phyloP scores from a whole-genome alignment of 2,329 filamentous ascomycete species.

The Cladophialophora exuberans region DNA sequence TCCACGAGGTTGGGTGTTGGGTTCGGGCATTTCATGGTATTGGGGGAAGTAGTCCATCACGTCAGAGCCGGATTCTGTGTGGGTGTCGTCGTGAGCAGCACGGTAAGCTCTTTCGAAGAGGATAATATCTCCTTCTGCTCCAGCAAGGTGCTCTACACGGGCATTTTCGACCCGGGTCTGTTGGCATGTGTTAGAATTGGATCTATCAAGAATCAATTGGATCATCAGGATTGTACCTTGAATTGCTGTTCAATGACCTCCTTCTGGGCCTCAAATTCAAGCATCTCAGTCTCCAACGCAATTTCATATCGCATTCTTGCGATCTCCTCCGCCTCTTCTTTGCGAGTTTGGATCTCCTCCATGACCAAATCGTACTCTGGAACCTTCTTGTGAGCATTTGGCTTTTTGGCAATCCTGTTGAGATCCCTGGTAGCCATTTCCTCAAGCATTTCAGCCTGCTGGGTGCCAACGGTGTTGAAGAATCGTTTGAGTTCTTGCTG shows the following conservation, averaged over 20 bases:
- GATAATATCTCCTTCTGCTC: slow-evolving; percentile 46
- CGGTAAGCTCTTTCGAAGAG: slow-evolving; percentile 43
- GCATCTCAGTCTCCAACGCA: slow-evolving; percentile 38
- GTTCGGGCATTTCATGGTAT: slow-evolving; percentile 32
- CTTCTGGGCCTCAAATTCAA: slow-evolving; percentile 38
- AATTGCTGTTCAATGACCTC: slow-evolving; percentile 40
- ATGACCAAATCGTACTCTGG: slow-evolving; percentile 44
- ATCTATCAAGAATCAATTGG: background rate
- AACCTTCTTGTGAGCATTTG: slow-evolving; percentile 44
- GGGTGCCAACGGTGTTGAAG: slow-evolving; percentile 46
- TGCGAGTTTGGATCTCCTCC: slow-evolving; percentile 37
- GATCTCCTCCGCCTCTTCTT: slow-evolving; percentile 34
- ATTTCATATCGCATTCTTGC: slow-evolving; percentile 41
- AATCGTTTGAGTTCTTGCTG: slow-evolving; percentile 47
- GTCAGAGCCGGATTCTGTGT: slow-evolving; percentile 43
- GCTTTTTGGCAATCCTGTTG: slow-evolving; percentile 43
- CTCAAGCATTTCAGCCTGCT: slow-evolving; percentile 45
- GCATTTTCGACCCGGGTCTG: slow-evolving; percentile 34
- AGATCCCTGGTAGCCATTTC: slow-evolving; percentile 45
- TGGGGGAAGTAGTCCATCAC: slow-evolving; percentile 33
- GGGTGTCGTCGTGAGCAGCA: slow-evolving; percentile 46
- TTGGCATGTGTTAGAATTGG: slow-evolving; percentile 25
- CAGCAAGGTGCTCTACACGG: slow-evolving; percentile 41
- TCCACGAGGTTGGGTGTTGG: slow-evolving; percentile 28
- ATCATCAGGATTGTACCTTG: slow-evolving; percentile 24